Base-by-base conservation (phyloP, 2,329 filamentous ascomycete species). In the Clonostachys byssicola region DNA sequence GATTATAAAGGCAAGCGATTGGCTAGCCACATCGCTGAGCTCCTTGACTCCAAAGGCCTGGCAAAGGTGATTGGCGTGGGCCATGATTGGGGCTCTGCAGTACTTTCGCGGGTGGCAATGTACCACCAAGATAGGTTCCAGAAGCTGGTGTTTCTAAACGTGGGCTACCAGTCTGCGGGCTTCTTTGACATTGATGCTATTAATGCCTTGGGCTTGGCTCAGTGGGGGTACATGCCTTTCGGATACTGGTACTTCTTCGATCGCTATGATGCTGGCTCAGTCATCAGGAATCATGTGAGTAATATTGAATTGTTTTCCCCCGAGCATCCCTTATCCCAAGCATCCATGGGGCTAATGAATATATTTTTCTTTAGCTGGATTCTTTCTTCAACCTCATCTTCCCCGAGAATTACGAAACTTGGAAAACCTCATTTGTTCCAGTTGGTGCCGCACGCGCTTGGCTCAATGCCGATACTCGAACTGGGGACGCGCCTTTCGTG, bases 31-130 rank as follows among this genome's bases (percentile, higher is more conserved):
- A 42, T 69, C 44, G 42, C 62, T 2, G 61, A 67, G 14, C 54
- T 71, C 1, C 56, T 71, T 0, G 55, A 54, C 17, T 53, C 60
- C 20, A 50, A 62, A 1, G 45, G 47, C 18, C 54, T 71, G 17
- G 49, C 58, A 1, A n/a, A 17, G 6, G 72, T 72, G 3, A 54
- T 78, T n/a, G 77, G 74, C 14, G 52, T 68, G 2, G 65, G 62
- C 1, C 67, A 70, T 33, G 67, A 70, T 34, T 61, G 65, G 42
- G 63, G 64, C 1, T 56, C 61, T 12, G 63, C 60, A 6, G 46
- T 67, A 0, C 40, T 66, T 6, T 63, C 62, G 2, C 52, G 63
- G 2, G 23, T 63, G 12, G 56, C 51, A 3, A 53, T 56, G 2
- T 63, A 61, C 39, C 35, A 63, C 16, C 55, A 60, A 1, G 43